Evolutionary conservation across 2,329 filamentous ascomycete species (phyloP), one percentile per base, ranked within the genome.

Genomic region (Paracoccidioides lutzii): DNA sequence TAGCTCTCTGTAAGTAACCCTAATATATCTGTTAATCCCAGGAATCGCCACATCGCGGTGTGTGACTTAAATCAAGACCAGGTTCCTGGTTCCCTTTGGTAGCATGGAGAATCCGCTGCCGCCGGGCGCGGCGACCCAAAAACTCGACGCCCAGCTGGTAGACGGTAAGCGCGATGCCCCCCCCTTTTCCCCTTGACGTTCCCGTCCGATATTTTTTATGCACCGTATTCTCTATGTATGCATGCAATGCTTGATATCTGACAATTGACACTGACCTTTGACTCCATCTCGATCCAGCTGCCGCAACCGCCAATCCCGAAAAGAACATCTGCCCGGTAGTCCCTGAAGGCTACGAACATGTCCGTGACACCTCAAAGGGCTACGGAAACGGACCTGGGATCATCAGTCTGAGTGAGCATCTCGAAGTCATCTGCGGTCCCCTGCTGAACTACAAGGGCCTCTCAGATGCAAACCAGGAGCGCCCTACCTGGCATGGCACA

Each of bases 401-500:
- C 40, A 61, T 62, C 38, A 60, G 49, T 40, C 32, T 57, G 3
- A 55, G 48, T 37, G 52, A 57, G 4, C 52, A 65, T 44, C 61
- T 76, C 56, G 68, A 75, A 55, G 67, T 76, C 52, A 64, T 76
- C 38, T 71, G 74, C 68, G 68, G 75, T 62, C 70, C 81, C 65
- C 64, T 77, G 30, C 66, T 77, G 60, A 76, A 76, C 59, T 72
- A 75, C 67, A 65, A 76, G 71, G 66, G 71, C 71, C 68, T 76
- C 75, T 59, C 55, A 33, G 64, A 68, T 55, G 63, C 68, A 50
- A 60, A 63, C 46, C 61, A 68, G 42, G 59, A 59, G 9, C 59
- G 65, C 32, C 60, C 66, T 1, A 63, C 65, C 49, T 97, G 91
- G 90, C 77, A 87, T 63, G 90, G 91, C 57, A 95, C 89, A 68